Base-by-base conservation (phyloP, 2,329 filamentous ascomycete species). In the Sclerotinia nivalis region DNA sequence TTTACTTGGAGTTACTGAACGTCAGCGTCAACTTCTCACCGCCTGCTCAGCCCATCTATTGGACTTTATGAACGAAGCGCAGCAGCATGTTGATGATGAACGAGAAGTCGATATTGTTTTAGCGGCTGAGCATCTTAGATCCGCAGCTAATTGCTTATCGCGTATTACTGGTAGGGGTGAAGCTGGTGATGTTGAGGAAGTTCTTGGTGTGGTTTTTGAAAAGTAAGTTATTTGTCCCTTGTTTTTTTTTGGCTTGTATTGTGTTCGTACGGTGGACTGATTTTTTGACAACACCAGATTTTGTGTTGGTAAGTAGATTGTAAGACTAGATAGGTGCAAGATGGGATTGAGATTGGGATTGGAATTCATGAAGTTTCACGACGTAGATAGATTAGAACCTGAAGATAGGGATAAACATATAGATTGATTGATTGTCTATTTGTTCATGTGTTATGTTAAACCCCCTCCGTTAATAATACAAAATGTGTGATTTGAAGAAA, bases 141-240 rank as follows among this genome's bases (percentile, higher is more conserved):
- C 88, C 74, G 94, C 93, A 18, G 93, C 93, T 0, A 87, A 90
- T 66, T 90, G 88, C 72, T 84, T 97, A n/a, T 91, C 93, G 2
- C 88, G 89, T 70, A 97, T 98, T 75, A 98, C 93, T 0, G 96
- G 96, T 0, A 88, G 88, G 69, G 94, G 93, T 0, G 92, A 93
- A 75, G 87, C 87, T 54, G 92, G 93, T 2, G 95, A 98, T 80
- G 93, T 98, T 22, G 95, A 99, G 79, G 96, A 98, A 78, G 93
- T 99, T 10, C 82, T 99, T 58, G 96, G 96, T 0, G 94, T 99
- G 31, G 94, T 99, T 5, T 99, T 99, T 82, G 95, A 98, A 80
- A 98, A 97, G 92, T 97, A 72, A 52, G 73, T 71, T 28, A 22
- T 22, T 60, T 8, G 22, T 47, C 58, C 28, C 50, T 58, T 43